Conservation (phyloP, 2,329 filamentous ascomycete species). For the Alternaria arborescens region DNA sequence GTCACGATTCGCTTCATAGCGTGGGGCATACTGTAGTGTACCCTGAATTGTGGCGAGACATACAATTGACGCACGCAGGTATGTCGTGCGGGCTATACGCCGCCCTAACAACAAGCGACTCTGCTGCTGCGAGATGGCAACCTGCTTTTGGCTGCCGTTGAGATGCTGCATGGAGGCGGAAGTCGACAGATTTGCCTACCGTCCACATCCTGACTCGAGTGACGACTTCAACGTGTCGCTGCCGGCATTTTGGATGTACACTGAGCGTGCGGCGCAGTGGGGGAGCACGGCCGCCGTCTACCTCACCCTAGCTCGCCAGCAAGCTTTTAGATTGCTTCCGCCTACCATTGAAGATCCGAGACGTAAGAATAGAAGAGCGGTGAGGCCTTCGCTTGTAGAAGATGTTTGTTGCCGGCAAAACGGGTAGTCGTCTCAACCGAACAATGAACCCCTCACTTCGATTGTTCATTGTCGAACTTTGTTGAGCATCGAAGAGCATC, state of each 20-base stretch:
- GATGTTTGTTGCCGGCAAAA: constrained; percentile 37
- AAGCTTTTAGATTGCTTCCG: constrained; percentile 36
- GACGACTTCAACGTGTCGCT: constrained; percentile 10
- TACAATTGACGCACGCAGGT: constrained; percentile 38
- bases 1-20: constrained; percentile 24
- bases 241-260: constrained; percentile 18
- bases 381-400: constrained; percentile 26
- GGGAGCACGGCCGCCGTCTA: constrained; percentile 27
- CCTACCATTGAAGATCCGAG: constrained; percentile 22
- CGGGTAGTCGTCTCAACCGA: constrained; percentile 32
- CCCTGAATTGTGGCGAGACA: constrained; percentile 36
- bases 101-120: constrained; percentile 37
- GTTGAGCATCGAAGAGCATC: constrained; percentile 36
- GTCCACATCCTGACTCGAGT: constrained; percentile 8
- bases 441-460: constrained; percentile 35
- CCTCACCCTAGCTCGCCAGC: constrained; percentile 33
- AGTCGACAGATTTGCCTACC: constrained; percentile 26
- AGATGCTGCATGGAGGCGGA: constrained; percentile 37
- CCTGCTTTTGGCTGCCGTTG: constrained; percentile 32
- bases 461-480: constrained; percentile 25
- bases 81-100: constrained; percentile 49
- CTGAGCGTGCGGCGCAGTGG: constrained; percentile 33
- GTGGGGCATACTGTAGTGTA: constrained; percentile 43
- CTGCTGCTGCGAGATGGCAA: constrained; percentile 37
- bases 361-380: constrained; percentile 47